Percentiles rank a stretch among this genome's conserved stretches.
These are phyloP conservation scores for Russula compacta DNA, from an alignment of 768 basidiomycete genomes.

Conservation along the genomic window DNA sequence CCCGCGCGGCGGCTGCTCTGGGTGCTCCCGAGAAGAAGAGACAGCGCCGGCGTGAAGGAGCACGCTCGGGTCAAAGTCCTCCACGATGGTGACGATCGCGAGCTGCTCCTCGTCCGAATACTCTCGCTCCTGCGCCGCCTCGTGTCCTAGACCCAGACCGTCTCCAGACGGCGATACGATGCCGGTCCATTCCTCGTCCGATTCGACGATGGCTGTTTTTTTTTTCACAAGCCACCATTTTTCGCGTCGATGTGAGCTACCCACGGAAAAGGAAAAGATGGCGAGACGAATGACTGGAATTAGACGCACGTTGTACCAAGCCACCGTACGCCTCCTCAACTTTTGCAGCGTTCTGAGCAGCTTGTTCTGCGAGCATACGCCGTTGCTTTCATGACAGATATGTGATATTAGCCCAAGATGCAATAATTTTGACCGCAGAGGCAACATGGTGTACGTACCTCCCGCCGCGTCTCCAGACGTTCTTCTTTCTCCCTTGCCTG, in stretches of 20 bases:
- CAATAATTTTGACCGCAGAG: neutral
- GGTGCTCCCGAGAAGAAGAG: neutral
- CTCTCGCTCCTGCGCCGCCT: slow-evolving; percentile 26
- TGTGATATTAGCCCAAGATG: slow-evolving; percentile 13
- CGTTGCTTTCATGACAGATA: slow-evolving; percentile 56
- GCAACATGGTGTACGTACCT: slow-evolving; percentile 41
- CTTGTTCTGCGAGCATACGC: slow-evolving; percentile 66
- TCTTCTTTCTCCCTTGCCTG: slow-evolving; percentile 69
- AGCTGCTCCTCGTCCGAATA: slow-evolving; percentile 70
- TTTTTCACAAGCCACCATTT: neutral
- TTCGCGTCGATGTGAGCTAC: neutral
- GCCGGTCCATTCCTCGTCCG: slow-evolving; percentile 41
- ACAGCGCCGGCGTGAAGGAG: slow-evolving; percentile 36
- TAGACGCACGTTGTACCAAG: slow-evolving; percentile 2
- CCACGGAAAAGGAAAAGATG: neutral
- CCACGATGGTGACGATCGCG: slow-evolving; percentile 84
- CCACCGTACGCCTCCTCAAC: slow-evolving; percentile 67
- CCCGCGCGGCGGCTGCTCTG: slow-evolving; percentile 21
- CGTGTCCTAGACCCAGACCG: too few relatives aligned
- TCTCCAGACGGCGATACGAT: slow-evolving; percentile 26
- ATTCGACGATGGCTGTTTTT: slow-evolving; percentile 20
- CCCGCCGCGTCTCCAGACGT: slow-evolving; percentile 61
- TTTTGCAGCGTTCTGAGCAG: slow-evolving; percentile 63
- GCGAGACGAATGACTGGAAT: neutral
- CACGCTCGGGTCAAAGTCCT: slow-evolving; percentile 76